phyloP scores from a whole-genome alignment of 2,329 filamentous ascomycete genomes.

The Calonectria honghensis region DNA sequence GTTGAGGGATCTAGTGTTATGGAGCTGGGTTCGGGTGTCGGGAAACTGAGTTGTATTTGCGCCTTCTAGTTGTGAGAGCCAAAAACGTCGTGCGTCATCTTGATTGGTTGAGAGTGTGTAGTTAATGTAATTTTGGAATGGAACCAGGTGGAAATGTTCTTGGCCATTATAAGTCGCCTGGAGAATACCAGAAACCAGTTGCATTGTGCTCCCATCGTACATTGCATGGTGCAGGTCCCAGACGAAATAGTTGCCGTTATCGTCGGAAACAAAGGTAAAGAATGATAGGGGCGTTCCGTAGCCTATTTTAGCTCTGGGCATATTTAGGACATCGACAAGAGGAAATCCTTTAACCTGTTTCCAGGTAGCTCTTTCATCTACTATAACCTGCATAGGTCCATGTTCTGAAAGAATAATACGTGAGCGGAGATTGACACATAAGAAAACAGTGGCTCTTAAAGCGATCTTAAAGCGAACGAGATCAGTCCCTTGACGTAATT shows the following conservation, averaged over 20 bases:
- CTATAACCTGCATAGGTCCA: not conserved
- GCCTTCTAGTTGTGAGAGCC: not conserved
- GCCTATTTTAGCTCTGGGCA: not conserved
- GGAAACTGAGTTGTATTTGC: slow-evolving; percentile 9
- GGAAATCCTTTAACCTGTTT: slow-evolving; percentile 7
- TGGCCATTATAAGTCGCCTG: slow-evolving; percentile 9
- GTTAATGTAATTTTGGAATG: slow-evolving; percentile 11
- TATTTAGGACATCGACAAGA: not conserved
- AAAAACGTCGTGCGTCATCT: not conserved
- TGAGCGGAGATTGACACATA: slow-evolving; percentile 31
- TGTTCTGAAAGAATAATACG: not conserved
- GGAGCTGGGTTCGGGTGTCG: not conserved
- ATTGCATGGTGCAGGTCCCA: slow-evolving; percentile 6
- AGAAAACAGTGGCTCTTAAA: not conserved
- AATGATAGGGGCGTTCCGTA: slow-evolving; percentile 10
- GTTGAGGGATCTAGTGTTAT: slow-evolving; percentile 4
- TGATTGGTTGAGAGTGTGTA: slow-evolving; percentile 5
- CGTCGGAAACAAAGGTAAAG: not conserved
- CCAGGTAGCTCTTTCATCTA: slow-evolving; percentile 12
- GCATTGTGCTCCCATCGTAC: slow-evolving; percentile 13
- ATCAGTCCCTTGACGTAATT: not conserved
- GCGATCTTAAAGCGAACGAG: slow-evolving; percentile 11
- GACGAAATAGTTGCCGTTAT: not conserved
- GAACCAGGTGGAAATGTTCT: not conserved
- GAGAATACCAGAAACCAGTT: not conserved